Evolutionary conservation across 352 stramenopile genomes (phyloP), one percentile per base, ranked within the genome.

Genomic region (Globisporangium ultimum): DNA sequence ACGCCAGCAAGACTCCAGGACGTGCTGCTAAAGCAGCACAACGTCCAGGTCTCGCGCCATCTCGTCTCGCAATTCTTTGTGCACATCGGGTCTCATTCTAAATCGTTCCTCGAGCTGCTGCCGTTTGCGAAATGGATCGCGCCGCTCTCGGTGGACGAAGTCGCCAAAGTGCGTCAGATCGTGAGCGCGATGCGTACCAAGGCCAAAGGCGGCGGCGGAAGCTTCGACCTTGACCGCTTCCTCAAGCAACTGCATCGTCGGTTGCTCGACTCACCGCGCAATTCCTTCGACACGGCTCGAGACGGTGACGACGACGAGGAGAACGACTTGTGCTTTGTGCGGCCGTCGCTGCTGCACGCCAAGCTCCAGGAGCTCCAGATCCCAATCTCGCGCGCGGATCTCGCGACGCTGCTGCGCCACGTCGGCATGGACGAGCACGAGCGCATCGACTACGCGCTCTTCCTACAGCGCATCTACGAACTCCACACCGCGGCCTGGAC

Each of bases 51-150:
- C 0, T 85, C 73, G 2, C 78, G 54, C 0, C 66, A 84, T 13
- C 64, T 85, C 1, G 52, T 85, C 50, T 61, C 68, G 8, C 77
- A 85, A 48, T 88, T 85, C 53, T 88, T 85, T 52, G 42, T 74
- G 17, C 67, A 81, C 21, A 72, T 85, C 14, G 78, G 78, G 0
- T 68, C 72, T 0, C 12, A 52, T 0, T 81, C 72, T 8, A 72
- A 76, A 42, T 48, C 79, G 38, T 83, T 80, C 36, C 57, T 88
- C 2, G 78, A 84, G 18, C 61, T 85, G 0, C 21, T 62, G 14
- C 42, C 58, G 15, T 88, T 85, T 32, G 72, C 78, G 0, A 45
- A 68, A 21, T 88, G 78, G 75, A 53, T 63, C 18, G 58, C 67
- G 22, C 73, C 77, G 12, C 48, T 88, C 0, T 64, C 71, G 3